Evolutionary conservation across 2,329 filamentous ascomycete genomes (phyloP).

Genomic region (Aspergillus terreus): DNA sequence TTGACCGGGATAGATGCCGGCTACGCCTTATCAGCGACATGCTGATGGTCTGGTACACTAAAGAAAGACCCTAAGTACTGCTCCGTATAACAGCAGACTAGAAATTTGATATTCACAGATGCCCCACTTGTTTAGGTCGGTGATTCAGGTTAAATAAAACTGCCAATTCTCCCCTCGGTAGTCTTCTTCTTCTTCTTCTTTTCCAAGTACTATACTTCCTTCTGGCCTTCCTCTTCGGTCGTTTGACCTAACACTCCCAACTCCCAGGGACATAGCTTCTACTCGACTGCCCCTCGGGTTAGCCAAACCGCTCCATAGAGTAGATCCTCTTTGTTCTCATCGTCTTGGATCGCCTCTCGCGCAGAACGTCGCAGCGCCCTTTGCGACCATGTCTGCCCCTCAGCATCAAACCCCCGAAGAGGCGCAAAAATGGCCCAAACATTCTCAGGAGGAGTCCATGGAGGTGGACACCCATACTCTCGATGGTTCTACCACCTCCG

Average conservation of each 20-base stretch:
- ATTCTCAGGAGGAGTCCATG: constrained; percentile 11
- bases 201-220: not conserved
- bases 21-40: not conserved
- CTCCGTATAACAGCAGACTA: not conserved
- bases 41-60: not conserved
- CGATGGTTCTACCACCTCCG: constrained; percentile 22
- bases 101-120: too few relatives aligned
- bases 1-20: not conserved
- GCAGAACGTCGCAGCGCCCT: not conserved
- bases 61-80: too few relatives aligned
- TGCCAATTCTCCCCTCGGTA: constrained; percentile 3
- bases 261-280: too few relatives aligned
- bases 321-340: not conserved
- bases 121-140: constrained; percentile 12
- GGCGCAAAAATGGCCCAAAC: constrained; percentile 18
- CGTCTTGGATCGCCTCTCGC: not conserved
- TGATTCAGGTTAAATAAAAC: constrained; percentile 10
- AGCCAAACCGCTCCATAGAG: not conserved
- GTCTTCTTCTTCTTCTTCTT: not conserved
- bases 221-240: not conserved
- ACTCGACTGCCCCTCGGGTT: not conserved
- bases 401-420: constrained; percentile 6
- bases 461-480: constrained; percentile 25
- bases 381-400: constrained; percentile 19
- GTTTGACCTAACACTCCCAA: too few relatives aligned